These are phyloP conservation scores for Candida insectalens DNA, from an alignment of 805 yeast genomes.

Conservation along the genomic window DNA sequence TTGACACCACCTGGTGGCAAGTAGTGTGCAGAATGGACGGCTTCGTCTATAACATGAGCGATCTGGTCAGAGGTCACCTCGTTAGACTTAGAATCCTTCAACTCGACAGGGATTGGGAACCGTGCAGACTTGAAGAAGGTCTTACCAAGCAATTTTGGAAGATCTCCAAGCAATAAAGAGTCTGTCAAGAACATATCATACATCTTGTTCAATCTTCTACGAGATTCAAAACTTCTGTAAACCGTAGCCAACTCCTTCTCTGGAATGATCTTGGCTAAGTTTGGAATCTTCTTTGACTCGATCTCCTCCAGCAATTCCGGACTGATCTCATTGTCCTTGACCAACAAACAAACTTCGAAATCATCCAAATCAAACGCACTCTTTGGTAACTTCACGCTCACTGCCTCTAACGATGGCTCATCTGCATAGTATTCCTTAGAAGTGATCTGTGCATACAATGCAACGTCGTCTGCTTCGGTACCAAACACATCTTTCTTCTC, in stretches of 20 bases:
- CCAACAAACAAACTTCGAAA: slow-evolving; percentile 51
- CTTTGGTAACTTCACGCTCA: slow-evolving; percentile 35
- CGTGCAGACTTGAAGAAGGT: slow-evolving; percentile 55
- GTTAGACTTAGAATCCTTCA: slow-evolving; percentile 6
- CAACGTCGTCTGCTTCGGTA: slow-evolving; percentile 37
- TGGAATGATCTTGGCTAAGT: slow-evolving; percentile 49
- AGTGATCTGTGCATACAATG: slow-evolving; percentile 51
- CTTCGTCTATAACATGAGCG: slow-evolving; percentile 48
- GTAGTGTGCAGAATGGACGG: slow-evolving; percentile 48
- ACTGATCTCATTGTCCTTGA: slow-evolving; percentile 50
- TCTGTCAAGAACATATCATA: slow-evolving; percentile 79
- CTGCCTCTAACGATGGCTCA: slow-evolving; percentile 50
- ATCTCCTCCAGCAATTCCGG: slow-evolving; percentile 34
- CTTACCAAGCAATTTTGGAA: slow-evolving; percentile 82
- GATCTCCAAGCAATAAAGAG: slow-evolving; percentile 65
- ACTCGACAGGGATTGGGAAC: slow-evolving; percentile 56
- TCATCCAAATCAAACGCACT: slow-evolving; percentile 36
- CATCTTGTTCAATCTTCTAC: slow-evolving; percentile 59
- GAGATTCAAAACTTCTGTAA: slow-evolving; percentile 81
- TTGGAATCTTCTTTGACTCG: slow-evolving; percentile 36
- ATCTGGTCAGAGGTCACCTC: slow-evolving; percentile 49
- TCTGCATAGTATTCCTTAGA: slow-evolving; percentile 56
- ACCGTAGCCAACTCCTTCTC: slow-evolving; percentile 71
- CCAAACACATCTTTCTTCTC: slow-evolving; percentile 14
- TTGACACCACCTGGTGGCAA: slow-evolving; percentile 68